Conservation (phyloP, 192 early-diverging fungal genomes). For the Backusella australiensis region DNA sequence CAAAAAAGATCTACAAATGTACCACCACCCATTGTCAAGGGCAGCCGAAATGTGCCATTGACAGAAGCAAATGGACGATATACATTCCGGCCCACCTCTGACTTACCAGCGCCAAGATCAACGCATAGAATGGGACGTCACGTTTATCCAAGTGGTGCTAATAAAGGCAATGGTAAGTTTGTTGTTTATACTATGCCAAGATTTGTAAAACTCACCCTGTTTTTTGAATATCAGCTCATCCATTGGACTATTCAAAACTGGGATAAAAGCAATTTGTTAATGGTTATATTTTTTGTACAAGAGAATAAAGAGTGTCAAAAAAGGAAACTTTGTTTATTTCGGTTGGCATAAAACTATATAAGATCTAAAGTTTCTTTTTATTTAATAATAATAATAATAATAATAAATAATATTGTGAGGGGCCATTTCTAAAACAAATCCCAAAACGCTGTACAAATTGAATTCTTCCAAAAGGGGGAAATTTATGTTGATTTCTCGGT, state of each 20-base stretch:
- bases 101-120: constrained; percentile 16
- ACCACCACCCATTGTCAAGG: neutral
- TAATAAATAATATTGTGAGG: no score
- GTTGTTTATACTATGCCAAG: no score
- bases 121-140: neutral
- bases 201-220: neutral
- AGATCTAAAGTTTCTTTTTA: neutral
- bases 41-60: neutral
- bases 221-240: constrained; percentile 4
- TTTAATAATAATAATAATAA: neutral
- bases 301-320: no score
- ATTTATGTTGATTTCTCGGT: constrained; percentile 5
- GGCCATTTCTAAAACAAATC: no score
- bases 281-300: neutral
- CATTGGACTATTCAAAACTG: constrained; percentile 9
- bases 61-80: constrained; percentile 29
- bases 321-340: no score
- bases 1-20: neutral
- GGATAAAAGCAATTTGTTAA: neutral
- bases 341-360: no score
- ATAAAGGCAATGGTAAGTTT: constrained; percentile 22
- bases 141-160: constrained; percentile 27
- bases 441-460: neutral
- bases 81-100: constrained; percentile 21
- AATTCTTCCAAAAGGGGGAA: neutral